Conservation (phyloP, 352 stramenopile species). For the Phytopythium oedochilum region DNA sequence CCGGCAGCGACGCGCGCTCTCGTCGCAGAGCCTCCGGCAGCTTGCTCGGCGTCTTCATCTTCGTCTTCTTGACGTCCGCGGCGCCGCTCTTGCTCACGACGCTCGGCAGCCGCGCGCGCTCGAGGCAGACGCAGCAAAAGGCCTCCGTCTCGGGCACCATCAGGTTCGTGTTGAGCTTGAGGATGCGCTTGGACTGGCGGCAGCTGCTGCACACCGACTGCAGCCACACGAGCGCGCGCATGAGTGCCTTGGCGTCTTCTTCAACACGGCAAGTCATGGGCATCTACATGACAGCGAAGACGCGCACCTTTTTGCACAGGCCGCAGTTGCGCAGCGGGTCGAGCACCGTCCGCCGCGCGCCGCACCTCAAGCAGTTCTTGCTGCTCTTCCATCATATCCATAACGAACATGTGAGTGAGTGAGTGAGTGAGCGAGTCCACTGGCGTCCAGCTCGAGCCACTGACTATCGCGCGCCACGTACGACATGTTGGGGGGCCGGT, state of each 20-base stretch:
- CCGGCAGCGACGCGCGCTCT: neutral
- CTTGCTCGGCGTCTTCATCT: neutral
- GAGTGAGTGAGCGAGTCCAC: neutral
- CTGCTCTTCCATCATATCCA: no score
- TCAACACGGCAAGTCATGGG: no score
- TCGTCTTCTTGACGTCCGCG: neutral
- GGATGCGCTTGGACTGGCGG: slow-evolving; percentile 22
- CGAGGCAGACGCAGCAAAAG: slow-evolving; percentile 41
- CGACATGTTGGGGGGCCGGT: slow-evolving; percentile 22
- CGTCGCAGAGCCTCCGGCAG: neutral
- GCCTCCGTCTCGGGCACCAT: slow-evolving; percentile 22
- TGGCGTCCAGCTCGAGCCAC: no score
- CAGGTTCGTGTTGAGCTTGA: slow-evolving; percentile 26
- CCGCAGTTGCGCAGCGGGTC: slow-evolving; percentile 30
- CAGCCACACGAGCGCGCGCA: no score
- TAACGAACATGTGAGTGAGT: neutral
- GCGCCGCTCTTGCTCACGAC: neutral
- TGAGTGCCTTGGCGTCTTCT: no score
- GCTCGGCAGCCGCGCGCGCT: slow-evolving; percentile 14
- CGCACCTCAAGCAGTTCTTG: slow-evolving; percentile 44
- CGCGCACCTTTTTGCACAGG: slow-evolving; percentile 43
- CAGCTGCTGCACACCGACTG: slow-evolving; percentile 35
- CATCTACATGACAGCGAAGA: no score
- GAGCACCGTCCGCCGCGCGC: slow-evolving; percentile 15
- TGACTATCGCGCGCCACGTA: no score